These are phyloP conservation scores for Harringtonia lauricola DNA, from an alignment of 2,329 filamentous ascomycete genomes.

Conservation along the genomic window DNA sequence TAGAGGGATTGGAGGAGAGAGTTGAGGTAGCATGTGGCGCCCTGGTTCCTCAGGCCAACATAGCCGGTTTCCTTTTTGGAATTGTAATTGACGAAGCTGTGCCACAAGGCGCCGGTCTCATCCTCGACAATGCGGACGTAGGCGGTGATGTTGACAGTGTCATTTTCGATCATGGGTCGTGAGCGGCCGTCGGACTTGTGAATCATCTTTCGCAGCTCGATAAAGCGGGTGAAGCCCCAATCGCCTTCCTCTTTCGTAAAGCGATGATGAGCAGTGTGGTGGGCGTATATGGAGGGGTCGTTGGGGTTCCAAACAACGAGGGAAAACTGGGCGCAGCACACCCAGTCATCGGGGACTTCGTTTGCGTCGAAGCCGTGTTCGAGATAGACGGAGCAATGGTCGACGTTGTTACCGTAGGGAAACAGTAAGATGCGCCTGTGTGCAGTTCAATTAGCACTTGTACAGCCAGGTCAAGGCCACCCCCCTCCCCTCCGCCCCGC, in stretches of 20 bases:
- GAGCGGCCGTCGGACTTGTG: slow-evolving; percentile 54
- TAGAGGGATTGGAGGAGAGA: slow-evolving; percentile 76
- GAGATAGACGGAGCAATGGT: slow-evolving; percentile 88
- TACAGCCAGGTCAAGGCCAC: too few species aligned
- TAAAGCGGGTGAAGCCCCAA: slow-evolving; percentile 97
- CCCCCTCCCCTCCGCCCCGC: too few species aligned
- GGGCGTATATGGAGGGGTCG: slow-evolving; percentile 73
- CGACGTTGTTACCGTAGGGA: slow-evolving; percentile 87
- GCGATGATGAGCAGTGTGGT: slow-evolving; percentile 82
- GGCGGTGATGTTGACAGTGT: slow-evolving; percentile 68
- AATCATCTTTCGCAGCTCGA: slow-evolving; percentile 79
- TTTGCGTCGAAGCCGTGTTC: slow-evolving; percentile 79
- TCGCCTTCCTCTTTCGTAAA: slow-evolving; percentile 96
- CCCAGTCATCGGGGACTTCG: slow-evolving; percentile 82
- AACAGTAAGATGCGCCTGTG: slow-evolving; percentile 86
- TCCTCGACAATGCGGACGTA: slow-evolving; percentile 77
- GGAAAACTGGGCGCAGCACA: slow-evolving; percentile 90
- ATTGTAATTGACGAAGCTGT: slow-evolving; percentile 89
- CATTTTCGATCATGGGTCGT: slow-evolving; percentile 67
- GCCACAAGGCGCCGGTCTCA: slow-evolving; percentile 81
- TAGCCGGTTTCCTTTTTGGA: slow-evolving; percentile 99
- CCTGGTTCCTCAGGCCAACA: slow-evolving; percentile 93
- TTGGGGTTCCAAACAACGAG: slow-evolving; percentile 91
- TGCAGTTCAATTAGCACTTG: too few species aligned
- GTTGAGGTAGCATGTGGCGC: slow-evolving; percentile 83